Base-by-base conservation (phyloP, 179 eudicot genomes). In the Actinidia arguta region DNA sequence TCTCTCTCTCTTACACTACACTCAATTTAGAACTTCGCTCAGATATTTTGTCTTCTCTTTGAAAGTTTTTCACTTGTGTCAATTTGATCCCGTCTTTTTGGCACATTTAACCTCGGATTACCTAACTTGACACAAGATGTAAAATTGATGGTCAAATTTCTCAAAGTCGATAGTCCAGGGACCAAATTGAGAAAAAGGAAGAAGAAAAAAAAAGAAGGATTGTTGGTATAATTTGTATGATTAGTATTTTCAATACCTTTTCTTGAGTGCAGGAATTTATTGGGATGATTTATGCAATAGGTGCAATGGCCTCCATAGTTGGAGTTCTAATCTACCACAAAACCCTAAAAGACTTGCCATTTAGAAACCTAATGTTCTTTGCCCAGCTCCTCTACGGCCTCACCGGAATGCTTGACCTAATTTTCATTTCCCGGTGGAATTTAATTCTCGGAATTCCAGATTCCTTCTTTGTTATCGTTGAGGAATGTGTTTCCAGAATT, bases 341-440 rank as follows among this genome's bases (percentile, higher is more conserved):
- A 66, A 27, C 50, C 7, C 67, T 86, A 5, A 90, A 89, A 81
- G 82, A 87, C 67, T 81, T 51, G 66, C 89, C 89, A 9, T 90
- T 91, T 42, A 83, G 91, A 25, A 88, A 81, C 82, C 75, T 92
- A 17, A 87, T 89, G 22, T 88, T 92, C 81, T 89, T 82, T 42
- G 87, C 91, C 47, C 93, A 91, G 62, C 87, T 92, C 61, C 69
- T 91, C 50, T 86, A 76, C 25, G 88, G 87, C 73, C 76, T 83
- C 51, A 84, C 90, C 25, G 93, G 95, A 75, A 87, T 92, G 91
- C 89, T 92, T 1, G 95, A 92, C 62, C 78, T 92, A 20, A 17
- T 92, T 6, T 87, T 92, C 86, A 86, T 91, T 25, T 88, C 86
- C 31, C 87, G 93, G 39, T 86, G 87, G 79, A 92, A 92, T 54